Evolutionary conservation across 371 early-diverging fungal species (phyloP).

Genomic region (Saksenaea vasiformis): DNA sequence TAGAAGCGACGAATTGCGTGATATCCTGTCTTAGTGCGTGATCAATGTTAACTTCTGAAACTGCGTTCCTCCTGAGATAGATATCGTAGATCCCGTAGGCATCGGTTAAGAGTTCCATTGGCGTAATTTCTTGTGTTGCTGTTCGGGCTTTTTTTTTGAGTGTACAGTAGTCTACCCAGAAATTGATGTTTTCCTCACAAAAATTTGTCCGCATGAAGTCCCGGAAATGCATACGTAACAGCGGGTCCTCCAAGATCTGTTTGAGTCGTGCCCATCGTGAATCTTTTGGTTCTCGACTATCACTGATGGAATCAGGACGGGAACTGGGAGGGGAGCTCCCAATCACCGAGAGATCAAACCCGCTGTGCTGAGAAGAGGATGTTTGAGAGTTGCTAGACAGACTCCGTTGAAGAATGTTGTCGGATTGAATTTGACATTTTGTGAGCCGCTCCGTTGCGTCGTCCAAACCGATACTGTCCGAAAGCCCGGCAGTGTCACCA

Average conservation of each 20-base stretch:
- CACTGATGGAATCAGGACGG: not conserved
- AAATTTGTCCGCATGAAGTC: constrained; percentile 61
- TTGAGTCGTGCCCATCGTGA: constrained; percentile 58
- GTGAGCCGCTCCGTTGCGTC: not conserved
- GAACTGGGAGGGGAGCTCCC: not conserved
- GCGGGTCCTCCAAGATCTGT: constrained; percentile 57
- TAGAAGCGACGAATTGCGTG: constrained; percentile 31
- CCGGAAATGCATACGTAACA: constrained; percentile 59
- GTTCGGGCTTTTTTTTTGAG: constrained; percentile 27
- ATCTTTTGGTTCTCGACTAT: constrained; percentile 29
- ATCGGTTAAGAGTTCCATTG: constrained; percentile 44
- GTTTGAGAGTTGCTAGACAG: not conserved
- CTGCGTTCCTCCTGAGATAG: constrained; percentile 51
- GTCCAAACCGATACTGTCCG: not conserved
- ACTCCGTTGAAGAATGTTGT: not conserved
- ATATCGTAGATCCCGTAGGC: constrained; percentile 58
- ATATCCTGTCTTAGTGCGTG: constrained; percentile 45
- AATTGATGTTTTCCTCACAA: constrained; percentile 75
- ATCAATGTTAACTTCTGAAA: constrained; percentile 60
- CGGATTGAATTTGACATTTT: not conserved
- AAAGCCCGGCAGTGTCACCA: not conserved
- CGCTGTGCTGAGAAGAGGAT: not conserved
- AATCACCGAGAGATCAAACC: not conserved
- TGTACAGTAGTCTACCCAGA: constrained; percentile 58
- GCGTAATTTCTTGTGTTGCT: constrained; percentile 10